phyloP scores from a whole-genome alignment of 2,329 filamentous ascomycete species.

The Sclerotinia trifoliorum region DNA sequence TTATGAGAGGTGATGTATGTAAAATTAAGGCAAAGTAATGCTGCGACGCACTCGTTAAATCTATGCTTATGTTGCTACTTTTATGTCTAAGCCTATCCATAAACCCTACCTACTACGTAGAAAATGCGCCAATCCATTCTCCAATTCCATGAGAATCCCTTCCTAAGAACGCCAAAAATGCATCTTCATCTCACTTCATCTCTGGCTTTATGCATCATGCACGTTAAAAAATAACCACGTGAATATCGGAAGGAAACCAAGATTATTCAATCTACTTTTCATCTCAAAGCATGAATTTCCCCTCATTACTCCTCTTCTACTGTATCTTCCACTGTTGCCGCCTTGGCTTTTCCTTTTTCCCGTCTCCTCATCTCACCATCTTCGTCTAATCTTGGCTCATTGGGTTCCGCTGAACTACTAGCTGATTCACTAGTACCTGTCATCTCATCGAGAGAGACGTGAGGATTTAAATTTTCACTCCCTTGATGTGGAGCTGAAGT shows the following conservation, averaged over 20 bases:
- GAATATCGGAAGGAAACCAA: background rate
- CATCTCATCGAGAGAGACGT: background rate
- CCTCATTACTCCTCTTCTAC: constrained; percentile 41
- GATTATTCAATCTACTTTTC: background rate
- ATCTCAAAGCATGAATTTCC: constrained; percentile 4
- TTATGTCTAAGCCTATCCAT: constrained; percentile 8
- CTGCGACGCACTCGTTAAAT: background rate
- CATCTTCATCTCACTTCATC: background rate
- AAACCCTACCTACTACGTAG: background rate
- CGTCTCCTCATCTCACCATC: constrained; percentile 27
- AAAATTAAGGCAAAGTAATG: background rate
- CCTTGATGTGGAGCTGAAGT: constrained; percentile 6
- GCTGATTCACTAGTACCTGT: constrained; percentile 13
- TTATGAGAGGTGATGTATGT: background rate
- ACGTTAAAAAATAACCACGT: constrained; percentile 8
- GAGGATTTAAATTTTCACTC: background rate
- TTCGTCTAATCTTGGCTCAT: constrained; percentile 21
- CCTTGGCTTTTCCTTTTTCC: constrained; percentile 47
- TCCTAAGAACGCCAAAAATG: constrained; percentile 15
- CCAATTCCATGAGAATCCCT: background rate
- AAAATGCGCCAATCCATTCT: constrained; percentile 7
- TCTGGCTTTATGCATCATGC: constrained; percentile 9
- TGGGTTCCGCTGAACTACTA: constrained; percentile 19
- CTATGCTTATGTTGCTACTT: background rate
- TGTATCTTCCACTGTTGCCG: constrained; percentile 49